Evolutionary conservation across 2,329 filamentous ascomycete species (phyloP), one percentile per base, ranked within the genome.

Genomic region (Daldinia sp.): DNA sequence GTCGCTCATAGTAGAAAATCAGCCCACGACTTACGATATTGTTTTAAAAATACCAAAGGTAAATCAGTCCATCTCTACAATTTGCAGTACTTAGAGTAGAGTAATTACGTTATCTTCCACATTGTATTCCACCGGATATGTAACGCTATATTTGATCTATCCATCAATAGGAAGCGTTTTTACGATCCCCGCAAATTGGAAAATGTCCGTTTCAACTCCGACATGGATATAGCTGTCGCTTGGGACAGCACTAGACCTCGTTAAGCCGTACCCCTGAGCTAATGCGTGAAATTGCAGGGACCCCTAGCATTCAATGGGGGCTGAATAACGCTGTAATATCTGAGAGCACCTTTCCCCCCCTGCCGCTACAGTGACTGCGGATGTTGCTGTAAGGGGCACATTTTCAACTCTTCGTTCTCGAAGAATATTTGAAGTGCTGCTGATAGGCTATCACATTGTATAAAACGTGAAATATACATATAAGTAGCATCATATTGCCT

Each of bases 181-280:
- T 37, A 6, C 13, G 4, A 54, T 54, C 51, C 51, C 51, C 51
- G 51, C 51, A 54, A 54, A 37, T 23, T 54, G 13, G 33, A 37
- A 54, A 54, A 26, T 20, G 4, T 12, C 46, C 39, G 59, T 62
- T 62, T 55, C 50, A 46, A 41, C 41, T 5, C 13, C 6, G 35
- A 58, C 53, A 54, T 54, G 51, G 51, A 51, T 51, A 33, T 23
- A 26, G 10, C 58, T 33, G n/a, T 54, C 46, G 15, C 18, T 55
- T 41, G 48, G 39, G 37, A 26, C 15, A 20, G 4, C 48, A 6
- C 48, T 62, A 54, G 30, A 6, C 59, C 15, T 41, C 30, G 6
- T 37, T 35, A 28, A 41, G 59, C n/a, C 18, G 7, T 62, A 46
- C 69, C 67, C 69, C 69, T 72, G 69, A 72, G 39, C 67, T 70